Evolutionary conservation across 2,329 filamentous ascomycete genomes (phyloP).

Genomic region (Leptographium wingfieldii): DNA sequence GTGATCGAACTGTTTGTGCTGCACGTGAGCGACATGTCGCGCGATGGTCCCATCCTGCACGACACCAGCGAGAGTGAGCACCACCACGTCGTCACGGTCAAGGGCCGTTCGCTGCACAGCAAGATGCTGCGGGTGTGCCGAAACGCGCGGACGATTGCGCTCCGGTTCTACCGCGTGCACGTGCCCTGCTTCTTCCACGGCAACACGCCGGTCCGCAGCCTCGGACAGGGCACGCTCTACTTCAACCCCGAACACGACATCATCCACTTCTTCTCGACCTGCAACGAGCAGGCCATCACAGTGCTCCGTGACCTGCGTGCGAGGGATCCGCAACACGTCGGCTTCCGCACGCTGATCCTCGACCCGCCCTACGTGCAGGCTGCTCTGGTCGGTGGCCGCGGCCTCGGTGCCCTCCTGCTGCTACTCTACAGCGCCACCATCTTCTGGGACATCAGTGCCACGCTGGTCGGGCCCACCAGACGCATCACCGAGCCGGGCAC

Average conservation of each 20-base stretch:
- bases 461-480: no score
- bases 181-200: not conserved
- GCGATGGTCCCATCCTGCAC: no score
- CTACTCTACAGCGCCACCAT: no score
- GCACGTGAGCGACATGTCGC: no score
- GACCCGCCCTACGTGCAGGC: not conserved
- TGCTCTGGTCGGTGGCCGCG: not conserved
- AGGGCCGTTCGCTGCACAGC: not conserved
- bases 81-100: not conserved
- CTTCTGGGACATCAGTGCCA: no score
- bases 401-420: not conserved
- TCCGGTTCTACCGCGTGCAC: not conserved
- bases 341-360: not conserved
- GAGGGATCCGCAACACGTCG: not conserved
- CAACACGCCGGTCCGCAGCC: not conserved
- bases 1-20: not conserved
- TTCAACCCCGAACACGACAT: not conserved
- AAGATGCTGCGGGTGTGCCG: not conserved
- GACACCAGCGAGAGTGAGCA: no score
- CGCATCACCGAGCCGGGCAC: no score
- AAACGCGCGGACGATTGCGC: not conserved
- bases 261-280: not conserved
- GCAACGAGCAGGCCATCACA: no score
- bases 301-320: not conserved
- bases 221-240: not conserved